phyloP scores from a whole-genome alignment of 164 flowering plant genomes.

The Annona cherimola region DNA sequence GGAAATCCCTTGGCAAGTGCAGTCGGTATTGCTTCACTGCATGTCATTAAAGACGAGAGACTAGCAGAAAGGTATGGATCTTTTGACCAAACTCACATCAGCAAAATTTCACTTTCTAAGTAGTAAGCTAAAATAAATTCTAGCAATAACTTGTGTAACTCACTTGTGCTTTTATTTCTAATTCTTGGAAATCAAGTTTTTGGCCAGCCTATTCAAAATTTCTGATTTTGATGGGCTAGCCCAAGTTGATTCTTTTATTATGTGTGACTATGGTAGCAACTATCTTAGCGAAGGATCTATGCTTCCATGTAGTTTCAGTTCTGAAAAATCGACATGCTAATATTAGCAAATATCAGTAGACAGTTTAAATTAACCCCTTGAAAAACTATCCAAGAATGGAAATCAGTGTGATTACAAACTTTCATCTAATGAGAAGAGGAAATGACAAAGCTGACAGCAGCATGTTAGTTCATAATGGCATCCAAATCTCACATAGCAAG shows the following conservation, averaged over 20 bases:
- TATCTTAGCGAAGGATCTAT: background rate
- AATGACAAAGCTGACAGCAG: background rate
- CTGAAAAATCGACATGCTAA: background rate
- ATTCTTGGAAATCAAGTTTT: too few relatives aligned
- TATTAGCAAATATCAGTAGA: background rate
- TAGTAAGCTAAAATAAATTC: background rate
- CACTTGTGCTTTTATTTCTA: background rate
- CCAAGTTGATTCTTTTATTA: background rate
- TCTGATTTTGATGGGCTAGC: background rate
- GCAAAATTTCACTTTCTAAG: background rate
- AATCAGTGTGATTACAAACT: background rate
- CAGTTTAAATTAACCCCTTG: background rate
- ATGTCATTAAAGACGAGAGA: constrained; percentile 74
- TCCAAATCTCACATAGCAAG: background rate
- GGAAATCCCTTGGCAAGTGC: constrained; percentile 96
- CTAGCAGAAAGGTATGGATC: constrained; percentile 73
- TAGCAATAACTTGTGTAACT: background rate
- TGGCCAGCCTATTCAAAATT: background rate
- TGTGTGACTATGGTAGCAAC: background rate
- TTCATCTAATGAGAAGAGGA: background rate
- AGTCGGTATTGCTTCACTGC: constrained; percentile 82
- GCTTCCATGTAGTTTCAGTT: background rate
- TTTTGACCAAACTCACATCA: background rate
- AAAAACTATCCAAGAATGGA: background rate
- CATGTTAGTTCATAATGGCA: background rate